Base-by-base conservation (phyloP, 768 basidiomycete species). In the Kwoniella dejecticola region DNA sequence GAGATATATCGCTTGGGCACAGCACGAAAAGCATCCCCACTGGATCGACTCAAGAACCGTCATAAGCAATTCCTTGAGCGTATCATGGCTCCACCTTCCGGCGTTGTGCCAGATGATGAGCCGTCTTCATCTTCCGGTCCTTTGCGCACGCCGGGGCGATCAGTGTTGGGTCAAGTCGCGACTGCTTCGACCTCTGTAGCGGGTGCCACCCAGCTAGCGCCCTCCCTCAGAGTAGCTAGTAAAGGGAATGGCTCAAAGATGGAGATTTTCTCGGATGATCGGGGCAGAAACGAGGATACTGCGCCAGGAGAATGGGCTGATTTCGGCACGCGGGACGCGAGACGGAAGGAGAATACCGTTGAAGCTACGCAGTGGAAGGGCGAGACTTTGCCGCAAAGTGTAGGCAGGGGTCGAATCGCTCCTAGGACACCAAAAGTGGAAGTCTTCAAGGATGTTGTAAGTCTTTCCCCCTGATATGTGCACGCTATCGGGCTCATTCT, bases 1-100 rank as follows among this genome's bases (percentile, higher is more conserved):
- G 81, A 84, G 41, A 83, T 94, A 21, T 95, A 90, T 79, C 85
- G 84, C 12, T 84, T 87, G 36, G 96, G 94, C 15, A 89, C 98
- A 65, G 83, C 86, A 62, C 87, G 88, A 24, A 85, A 84, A 60
- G 92, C 89, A 12, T 85, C 89, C 23, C 94, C 95, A 2, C 72
- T 89, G 21, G 91, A 91, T 69, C 84, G 91, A 46, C 82, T 99
- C 42, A 92, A 91, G 80, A 86, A 83, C 41, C 83, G 87, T 56
- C 90, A 92, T 72, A 82, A 85, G 31, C 89, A 90, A 27, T 97
- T 95, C 77, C 86, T 88, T 68, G 73, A 76, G 0, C 76, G 82
- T 72, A 71, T 86, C 86, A 54, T 93, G 60, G 76, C 67, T 50
- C 77, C 78, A 6, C 68, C 78, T 10, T 68, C 76, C 7, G 72